These are phyloP conservation scores for Letharia lupina DNA, from an alignment of 495 filamentous ascomycete species.

Conservation along the genomic window DNA sequence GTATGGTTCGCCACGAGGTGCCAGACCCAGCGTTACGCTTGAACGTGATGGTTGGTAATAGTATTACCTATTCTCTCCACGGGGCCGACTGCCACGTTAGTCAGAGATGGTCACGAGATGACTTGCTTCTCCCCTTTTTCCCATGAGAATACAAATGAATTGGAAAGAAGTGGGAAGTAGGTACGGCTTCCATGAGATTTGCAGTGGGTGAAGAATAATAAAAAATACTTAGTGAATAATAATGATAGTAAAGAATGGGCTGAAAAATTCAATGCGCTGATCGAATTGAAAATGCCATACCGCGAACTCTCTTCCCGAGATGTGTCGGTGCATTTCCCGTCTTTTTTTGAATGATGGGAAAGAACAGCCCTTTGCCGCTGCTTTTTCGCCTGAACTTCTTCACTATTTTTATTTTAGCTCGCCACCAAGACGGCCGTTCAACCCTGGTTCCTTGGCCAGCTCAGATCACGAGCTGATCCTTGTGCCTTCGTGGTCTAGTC, in stretches of 20 bases:
- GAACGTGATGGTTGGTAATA: not conserved
- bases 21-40: not conserved
- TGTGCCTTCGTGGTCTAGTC: constrained; percentile 11
- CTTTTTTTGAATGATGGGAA: constrained; percentile 1
- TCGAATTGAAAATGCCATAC: not conserved
- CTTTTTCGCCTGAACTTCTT: constrained; percentile 10
- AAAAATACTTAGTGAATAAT: too few relatives aligned
- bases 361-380: constrained; percentile 21
- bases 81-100: not conserved
- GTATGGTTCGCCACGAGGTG: not conserved
- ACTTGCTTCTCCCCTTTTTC: not conserved
- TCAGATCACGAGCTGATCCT: constrained; percentile 19
- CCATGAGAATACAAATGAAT: not conserved
- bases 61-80: not conserved
- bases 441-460: not conserved
- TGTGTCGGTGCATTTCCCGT: constrained; percentile 12
- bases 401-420: not conserved
- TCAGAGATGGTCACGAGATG: constrained; percentile 1
- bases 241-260: not conserved
- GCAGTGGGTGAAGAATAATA: too few relatives aligned
- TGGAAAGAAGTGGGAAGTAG: too few relatives aligned
- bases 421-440: constrained; percentile 12
- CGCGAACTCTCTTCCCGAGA: constrained; percentile 10
- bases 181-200: not conserved
- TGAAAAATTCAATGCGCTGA: not conserved